phyloP scores from a whole-genome alignment of 768 basidiomycete genomes.

The Leccinum variicolor region DNA sequence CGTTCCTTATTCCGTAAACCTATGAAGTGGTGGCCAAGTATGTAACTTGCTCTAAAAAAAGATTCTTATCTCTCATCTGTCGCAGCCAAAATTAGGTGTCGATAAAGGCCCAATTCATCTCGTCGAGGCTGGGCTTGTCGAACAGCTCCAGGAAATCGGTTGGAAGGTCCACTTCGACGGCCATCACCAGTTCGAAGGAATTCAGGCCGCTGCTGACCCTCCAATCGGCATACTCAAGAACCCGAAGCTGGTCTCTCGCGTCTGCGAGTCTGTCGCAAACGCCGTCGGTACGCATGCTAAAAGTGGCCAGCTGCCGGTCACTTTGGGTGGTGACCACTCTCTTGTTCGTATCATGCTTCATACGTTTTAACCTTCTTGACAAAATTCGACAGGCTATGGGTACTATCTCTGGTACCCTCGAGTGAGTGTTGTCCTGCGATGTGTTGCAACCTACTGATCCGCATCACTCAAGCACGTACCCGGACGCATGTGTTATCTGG shows the following conservation, averaged over 20 bases:
- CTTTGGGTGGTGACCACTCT: conserved; percentile 95
- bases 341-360: conserved; percentile 49
- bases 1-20: conserved; percentile 12
- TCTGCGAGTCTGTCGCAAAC: conserved; percentile 74
- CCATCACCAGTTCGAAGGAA: conserved; percentile 83
- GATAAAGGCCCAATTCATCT: conserved; percentile 88
- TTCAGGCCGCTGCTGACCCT: conserved; percentile 49
- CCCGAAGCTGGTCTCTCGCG: conserved; percentile 80
- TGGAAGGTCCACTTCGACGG: conserved; percentile 92
- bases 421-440: conserved; percentile 38
- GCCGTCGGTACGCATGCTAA: conserved; percentile 72
- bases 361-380: conserved; percentile 2
- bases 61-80: conserved; percentile 10
- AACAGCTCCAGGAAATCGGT: conserved; percentile 73
- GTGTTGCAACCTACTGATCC: conserved; percentile 3
- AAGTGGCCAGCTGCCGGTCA: conserved; percentile 81
- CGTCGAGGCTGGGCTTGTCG: conserved; percentile 79
- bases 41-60: conserved; percentile 2
- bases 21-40: conserved; percentile 31
- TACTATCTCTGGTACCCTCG: conserved; percentile 86
- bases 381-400: conserved; percentile 66
- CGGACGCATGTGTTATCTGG: conserved; percentile 90
- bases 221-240: conserved; percentile 90
- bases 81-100: conserved; percentile 72
- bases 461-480: conserved; percentile 49